phyloP scores from a whole-genome alignment of 2,329 filamentous ascomycete genomes.

The Colletotrichum sp. region DNA sequence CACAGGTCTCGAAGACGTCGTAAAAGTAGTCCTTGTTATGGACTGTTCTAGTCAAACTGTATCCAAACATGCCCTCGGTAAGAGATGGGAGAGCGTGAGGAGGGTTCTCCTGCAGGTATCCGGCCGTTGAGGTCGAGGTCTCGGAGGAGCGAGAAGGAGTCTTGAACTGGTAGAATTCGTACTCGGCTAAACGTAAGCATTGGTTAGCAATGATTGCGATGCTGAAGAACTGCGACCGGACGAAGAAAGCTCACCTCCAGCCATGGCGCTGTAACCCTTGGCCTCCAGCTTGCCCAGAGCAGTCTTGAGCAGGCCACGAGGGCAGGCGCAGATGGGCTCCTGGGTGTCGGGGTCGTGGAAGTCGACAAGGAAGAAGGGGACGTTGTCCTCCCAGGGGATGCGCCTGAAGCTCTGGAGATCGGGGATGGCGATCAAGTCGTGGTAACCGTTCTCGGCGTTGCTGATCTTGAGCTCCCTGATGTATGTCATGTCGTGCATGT shows the following conservation, averaged over 20 bases:
- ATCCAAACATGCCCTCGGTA: conserved; percentile 96
- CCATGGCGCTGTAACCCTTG: conserved; percentile 82
- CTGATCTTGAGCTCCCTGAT: conserved; percentile 84
- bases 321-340: conserved; percentile 76
- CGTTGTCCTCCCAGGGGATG: conserved; percentile 89
- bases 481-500: conserved; percentile 95
- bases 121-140: conserved; percentile 71
- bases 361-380: conserved; percentile 84
- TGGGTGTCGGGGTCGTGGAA: conserved; percentile 84
- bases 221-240: background rate
- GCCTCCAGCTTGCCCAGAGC: conserved; percentile 70
- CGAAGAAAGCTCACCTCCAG: conserved; percentile 70
- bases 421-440: conserved; percentile 81
- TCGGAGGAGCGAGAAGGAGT: conserved; percentile 60
- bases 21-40: conserved; percentile 96
- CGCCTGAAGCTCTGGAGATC: conserved; percentile 80
- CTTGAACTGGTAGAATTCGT: conserved; percentile 93
- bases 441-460: conserved; percentile 90
- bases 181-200: conserved; percentile 71
- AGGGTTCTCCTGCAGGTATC: conserved; percentile 76
- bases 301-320: conserved; percentile 75
- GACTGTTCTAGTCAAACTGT: conserved; percentile 84
- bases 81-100: conserved; percentile 76
- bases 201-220: background rate
- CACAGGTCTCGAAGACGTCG: conserved; percentile 81